Percentiles rank a stretch among this genome's conserved stretches.
phyloP scores from a whole-genome alignment of 805 yeast species.

The Blastobotrys chiropterorum region DNA sequence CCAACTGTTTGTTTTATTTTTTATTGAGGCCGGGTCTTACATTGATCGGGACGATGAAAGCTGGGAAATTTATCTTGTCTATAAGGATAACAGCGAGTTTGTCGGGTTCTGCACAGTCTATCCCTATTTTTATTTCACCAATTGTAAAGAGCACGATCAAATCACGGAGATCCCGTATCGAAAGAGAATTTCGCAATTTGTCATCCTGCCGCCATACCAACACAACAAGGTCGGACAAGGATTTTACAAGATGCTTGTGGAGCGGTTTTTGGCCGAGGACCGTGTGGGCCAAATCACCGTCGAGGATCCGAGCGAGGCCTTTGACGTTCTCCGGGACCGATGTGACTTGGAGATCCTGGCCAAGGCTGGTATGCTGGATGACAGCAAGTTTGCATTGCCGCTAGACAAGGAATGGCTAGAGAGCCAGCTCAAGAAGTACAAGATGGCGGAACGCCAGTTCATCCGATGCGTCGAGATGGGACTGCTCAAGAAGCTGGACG shows the following conservation, averaged over 20 bases:
- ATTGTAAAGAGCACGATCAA: conserved; percentile 45
- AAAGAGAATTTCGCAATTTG: conserved; percentile 79
- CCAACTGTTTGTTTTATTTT: conserved; percentile 73
- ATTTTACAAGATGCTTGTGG: conserved; percentile 52
- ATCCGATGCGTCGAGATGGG: conserved; percentile 73
- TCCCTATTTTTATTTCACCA: conserved; percentile 71
- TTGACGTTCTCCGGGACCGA: conserved; percentile 85
- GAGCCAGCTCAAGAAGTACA: conserved; percentile 36
- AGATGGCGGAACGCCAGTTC: conserved; percentile 75
- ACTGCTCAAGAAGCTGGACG: conserved; percentile 51
- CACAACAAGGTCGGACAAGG: conserved; percentile 58
- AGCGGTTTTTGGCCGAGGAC: conserved; percentile 48
- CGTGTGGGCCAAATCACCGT: conserved; percentile 68
- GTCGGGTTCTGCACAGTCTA: conserved; percentile 82
- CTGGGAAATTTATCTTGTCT: conserved; percentile 73
- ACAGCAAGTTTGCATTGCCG: conserved; percentile 12
- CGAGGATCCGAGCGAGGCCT: conserved; percentile 90
- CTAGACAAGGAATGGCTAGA: conserved; percentile 38
- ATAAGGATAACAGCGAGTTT: conserved; percentile 35
- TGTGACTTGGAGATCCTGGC: conserved; percentile 56
- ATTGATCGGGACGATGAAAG: conserved; percentile 68
- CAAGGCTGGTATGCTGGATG: conserved; percentile 9
- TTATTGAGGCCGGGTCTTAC: conserved; percentile 90
- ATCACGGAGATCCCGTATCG: conserved; percentile 35
- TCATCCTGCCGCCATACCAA: conserved; percentile 81